Evolutionary conservation across 306 rosid genomes (phyloP).

Genomic region (Sphenostylis stenocarpa): DNA sequence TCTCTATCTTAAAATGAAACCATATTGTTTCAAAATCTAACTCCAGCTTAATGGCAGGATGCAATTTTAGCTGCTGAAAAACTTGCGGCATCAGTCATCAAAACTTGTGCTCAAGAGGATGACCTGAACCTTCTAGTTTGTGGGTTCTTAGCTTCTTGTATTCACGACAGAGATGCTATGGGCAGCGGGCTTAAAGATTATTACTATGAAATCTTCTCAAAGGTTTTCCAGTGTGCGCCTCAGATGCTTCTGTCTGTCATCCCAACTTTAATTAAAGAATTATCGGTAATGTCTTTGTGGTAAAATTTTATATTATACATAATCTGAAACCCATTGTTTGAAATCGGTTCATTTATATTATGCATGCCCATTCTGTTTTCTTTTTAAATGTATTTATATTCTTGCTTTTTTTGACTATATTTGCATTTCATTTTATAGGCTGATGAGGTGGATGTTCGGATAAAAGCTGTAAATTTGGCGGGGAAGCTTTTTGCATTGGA

Average conservation of each 20-base stretch:
- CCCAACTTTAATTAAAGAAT: conserved; percentile 72
- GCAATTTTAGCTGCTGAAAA: conserved; percentile 50
- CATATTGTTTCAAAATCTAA: conserved; percentile 17
- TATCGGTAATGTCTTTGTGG: conserved; percentile 51
- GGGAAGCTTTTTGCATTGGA: conserved; percentile 79
- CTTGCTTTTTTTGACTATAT: conserved; percentile 19
- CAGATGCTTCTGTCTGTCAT: conserved; percentile 76
- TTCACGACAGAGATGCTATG: conserved; percentile 66
- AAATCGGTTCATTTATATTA: conserved; percentile 16
- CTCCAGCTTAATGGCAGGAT: conserved; percentile 50
- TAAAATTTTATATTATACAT: conserved; percentile 5
- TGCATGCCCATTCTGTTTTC: not conserved
- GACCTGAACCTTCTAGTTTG: conserved; percentile 66
- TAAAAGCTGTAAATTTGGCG: conserved; percentile 84
- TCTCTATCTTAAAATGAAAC: not conserved
- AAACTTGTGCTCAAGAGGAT: conserved; percentile 62
- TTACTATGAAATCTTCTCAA: conserved; percentile 79
- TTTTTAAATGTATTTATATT: not conserved
- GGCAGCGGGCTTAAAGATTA: conserved; percentile 64
- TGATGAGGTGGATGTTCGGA: conserved; percentile 91
- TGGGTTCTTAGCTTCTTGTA: conserved; percentile 74
- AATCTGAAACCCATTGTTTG: conserved; percentile 16
- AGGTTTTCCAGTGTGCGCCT: conserved; percentile 75
- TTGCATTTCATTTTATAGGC: conserved; percentile 52
- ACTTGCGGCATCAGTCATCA: conserved; percentile 70